Evolutionary conservation across 1,284 basidiomycete species (phyloP), one percentile per base, ranked within the genome.

Genomic region (Cystobasidium slooffiae): DNA sequence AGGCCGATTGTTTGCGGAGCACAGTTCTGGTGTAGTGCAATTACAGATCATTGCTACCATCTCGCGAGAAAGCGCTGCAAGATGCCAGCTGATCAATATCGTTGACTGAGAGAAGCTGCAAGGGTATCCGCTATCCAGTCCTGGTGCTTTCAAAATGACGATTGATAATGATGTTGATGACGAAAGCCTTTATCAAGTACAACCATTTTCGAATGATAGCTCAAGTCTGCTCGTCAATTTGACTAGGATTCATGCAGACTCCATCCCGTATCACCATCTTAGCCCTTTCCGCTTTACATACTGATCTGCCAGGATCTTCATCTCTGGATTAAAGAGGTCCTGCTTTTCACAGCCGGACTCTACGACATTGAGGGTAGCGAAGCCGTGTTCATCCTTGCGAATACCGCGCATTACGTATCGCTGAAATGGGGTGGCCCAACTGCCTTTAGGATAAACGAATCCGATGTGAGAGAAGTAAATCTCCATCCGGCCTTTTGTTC

Each of bases 391-490:
- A 41, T 61, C 59, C 22, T 61, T 61, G 12, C 59, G 37, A 3
- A 61, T 61, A 1, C 41, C 59, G n/a, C 59, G 59, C 39, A 16
- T 61, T 6, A 44, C 39, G 20, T 44, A 44, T 6, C 59, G 37
- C 20, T 61, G 8, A 18, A 46, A 10, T 3, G 44, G 39, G 39
- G 41, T 22, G 9, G 44, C 16, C 59, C 39, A 44, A 41, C 59
- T 61, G 9, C 22, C 39, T 37, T 61, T 61, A 41, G 41, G 37
- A 44, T 61, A 61, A 43, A 61, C 59, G 59, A 61, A 61, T 18
- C 59, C 59, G 22, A 61, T 41, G 12, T 61, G 59, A 16, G 59
- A 61, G 41, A 61, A 61, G n/a, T 61, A 61, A 37, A 61, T 61
- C 20, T 61, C 59, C 39, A 61, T 31, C 24, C 44, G 59, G 1